These are phyloP conservation scores for Leccinum uliginosum DNA, from an alignment of 768 basidiomycete genomes.

Conservation along the genomic window DNA sequence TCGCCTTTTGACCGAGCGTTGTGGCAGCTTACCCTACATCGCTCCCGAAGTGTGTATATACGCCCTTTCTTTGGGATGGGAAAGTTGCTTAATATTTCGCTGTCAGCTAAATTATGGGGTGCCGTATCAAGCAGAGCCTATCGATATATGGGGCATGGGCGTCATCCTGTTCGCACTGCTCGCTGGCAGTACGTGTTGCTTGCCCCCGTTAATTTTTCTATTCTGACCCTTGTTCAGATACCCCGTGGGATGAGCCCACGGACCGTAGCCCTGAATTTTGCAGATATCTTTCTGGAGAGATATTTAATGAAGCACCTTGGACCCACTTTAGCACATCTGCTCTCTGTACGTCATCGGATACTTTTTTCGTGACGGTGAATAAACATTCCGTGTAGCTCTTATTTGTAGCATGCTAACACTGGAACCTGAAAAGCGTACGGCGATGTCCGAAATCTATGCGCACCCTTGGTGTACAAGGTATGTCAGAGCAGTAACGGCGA, in stretches of 20 bases:
- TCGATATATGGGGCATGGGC: slow-evolving; percentile 95
- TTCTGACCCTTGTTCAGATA: slow-evolving; percentile 50
- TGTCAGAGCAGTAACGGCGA: slow-evolving; percentile 5
- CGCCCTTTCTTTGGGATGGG: neutral
- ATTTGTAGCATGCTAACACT: slow-evolving; percentile 72
- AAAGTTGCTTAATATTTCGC: neutral
- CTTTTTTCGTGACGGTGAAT: neutral
- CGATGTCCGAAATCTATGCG: slow-evolving; percentile 47
- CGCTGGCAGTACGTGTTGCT: slow-evolving; percentile 68
- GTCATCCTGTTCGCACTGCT: slow-evolving; percentile 91
- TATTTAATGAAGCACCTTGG: slow-evolving; percentile 81
- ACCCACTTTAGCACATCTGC: slow-evolving; percentile 51
- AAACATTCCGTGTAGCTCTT: slow-evolving; percentile 47
- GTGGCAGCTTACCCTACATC: slow-evolving; percentile 91
- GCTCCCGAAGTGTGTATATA: slow-evolving; percentile 74
- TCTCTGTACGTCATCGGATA: slow-evolving; percentile 49
- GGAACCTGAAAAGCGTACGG: slow-evolving; percentile 64
- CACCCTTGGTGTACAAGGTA: slow-evolving; percentile 80
- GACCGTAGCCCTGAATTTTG: slow-evolving; percentile 70
- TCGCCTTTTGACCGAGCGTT: slow-evolving; percentile 71
- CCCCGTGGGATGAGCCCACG: slow-evolving; percentile 97
- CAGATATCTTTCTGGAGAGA: slow-evolving; percentile 69
- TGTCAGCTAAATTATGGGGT: slow-evolving; percentile 57
- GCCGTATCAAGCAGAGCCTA: slow-evolving; percentile 85
- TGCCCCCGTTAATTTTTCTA: too few species aligned